phyloP scores from a whole-genome alignment of 2,329 filamentous ascomycete genomes.

The Elsinoe australis region DNA sequence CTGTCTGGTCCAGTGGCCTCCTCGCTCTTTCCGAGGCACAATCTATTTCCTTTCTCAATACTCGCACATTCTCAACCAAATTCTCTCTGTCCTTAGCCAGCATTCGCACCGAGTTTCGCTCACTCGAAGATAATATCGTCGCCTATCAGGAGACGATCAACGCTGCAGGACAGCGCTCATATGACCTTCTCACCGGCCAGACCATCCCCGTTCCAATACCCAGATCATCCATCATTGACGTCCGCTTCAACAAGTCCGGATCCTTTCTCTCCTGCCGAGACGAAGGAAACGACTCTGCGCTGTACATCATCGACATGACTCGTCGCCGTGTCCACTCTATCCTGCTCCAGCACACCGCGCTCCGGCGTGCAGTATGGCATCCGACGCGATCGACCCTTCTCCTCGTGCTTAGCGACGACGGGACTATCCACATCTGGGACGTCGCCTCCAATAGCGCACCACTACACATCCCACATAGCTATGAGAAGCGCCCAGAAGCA shows the following conservation, averaged over 20 bases:
- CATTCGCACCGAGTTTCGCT: conserved; percentile 21
- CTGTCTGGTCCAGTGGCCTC: conserved; percentile 26
- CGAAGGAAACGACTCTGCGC: conserved; percentile 7
- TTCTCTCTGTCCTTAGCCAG: conserved; percentile 28
- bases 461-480: conserved; percentile 1
- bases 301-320: conserved; percentile 24
- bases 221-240: conserved; percentile 27
- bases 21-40: conserved; percentile 26
- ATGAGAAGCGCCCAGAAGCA: conserved; percentile 1
- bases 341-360: conserved; percentile 38
- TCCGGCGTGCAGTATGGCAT: conserved; percentile 41
- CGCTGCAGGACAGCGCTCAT: conserved; percentile 25
- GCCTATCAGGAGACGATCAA: conserved; percentile 30
- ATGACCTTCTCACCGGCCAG: conserved; percentile 25
- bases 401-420: conserved; percentile 34
- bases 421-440: conserved; percentile 7
- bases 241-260: conserved; percentile 25
- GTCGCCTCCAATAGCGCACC: neutral
- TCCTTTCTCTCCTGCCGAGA: conserved; percentile 24
- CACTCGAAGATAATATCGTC: conserved; percentile 23
- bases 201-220: conserved; percentile 30
- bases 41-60: conserved; percentile 27
- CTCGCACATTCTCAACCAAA: conserved; percentile 26
- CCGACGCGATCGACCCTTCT: conserved; percentile 31
- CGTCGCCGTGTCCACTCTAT: conserved; percentile 27